A percentile compares a stretch with the other conserved stretches of the same genome.
These are phyloP conservation scores for Quercus alba DNA, from an alignment of 306 rosid species.

Conservation along the genomic window DNA sequence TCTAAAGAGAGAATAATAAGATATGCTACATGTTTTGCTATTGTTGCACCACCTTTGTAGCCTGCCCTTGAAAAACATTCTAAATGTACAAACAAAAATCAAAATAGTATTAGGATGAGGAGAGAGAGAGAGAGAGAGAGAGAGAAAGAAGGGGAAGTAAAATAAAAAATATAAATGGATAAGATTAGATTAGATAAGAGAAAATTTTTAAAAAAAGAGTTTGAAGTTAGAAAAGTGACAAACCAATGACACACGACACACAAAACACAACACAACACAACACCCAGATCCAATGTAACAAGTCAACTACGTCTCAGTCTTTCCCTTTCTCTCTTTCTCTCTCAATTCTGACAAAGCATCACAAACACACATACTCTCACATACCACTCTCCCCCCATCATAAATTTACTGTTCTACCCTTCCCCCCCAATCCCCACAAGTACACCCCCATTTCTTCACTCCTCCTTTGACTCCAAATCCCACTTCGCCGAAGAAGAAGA, in stretches of 20 bases:
- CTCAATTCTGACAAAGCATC: slow-evolving; percentile 10
- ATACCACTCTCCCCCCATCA: neutral
- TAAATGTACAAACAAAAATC: too few relatives aligned
- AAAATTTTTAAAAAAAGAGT: too few relatives aligned
- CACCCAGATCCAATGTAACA: slow-evolving; percentile 35
- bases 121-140: too few relatives aligned
- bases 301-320: slow-evolving; percentile 49
- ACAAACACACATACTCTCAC: neutral
- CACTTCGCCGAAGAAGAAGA: too few relatives aligned
- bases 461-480: neutral
- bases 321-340: slow-evolving; percentile 33
- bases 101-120: too few relatives aligned
- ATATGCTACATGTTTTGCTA: too few relatives aligned
- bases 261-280: neutral
- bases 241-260: slow-evolving; percentile 5
- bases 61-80: too few relatives aligned
- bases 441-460: neutral
- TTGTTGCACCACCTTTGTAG: too few relatives aligned
- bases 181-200: too few relatives aligned
- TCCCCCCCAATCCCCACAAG: slow-evolving; percentile 10
- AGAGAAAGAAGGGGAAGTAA: too few relatives aligned
- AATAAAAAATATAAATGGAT: too few relatives aligned
- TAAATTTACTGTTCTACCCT: neutral
- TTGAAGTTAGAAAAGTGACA: slow-evolving; percentile 26
- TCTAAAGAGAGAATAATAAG: too few relatives aligned